phyloP scores from a whole-genome alignment of 768 basidiomycete species.

The Kwoniella pini region DNA sequence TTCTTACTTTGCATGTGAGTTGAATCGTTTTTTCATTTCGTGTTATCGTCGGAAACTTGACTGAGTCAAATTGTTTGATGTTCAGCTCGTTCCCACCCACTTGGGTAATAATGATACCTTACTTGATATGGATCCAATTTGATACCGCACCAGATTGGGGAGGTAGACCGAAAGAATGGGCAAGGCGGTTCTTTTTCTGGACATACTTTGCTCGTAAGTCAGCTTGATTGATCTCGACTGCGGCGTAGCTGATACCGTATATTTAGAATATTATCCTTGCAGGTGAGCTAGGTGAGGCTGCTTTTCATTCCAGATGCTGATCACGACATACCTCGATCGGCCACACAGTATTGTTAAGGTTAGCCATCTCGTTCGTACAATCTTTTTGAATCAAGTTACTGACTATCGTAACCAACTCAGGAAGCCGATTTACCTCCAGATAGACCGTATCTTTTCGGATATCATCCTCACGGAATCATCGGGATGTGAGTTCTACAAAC shows the following conservation, averaged over 20 bases:
- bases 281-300: slow-evolving; percentile 25
- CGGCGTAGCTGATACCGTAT: no score
- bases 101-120: slow-evolving; percentile 80
- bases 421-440: slow-evolving; percentile 88
- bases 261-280: slow-evolving; percentile 51
- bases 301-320: not conserved
- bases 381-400: not conserved
- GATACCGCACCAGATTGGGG: slow-evolving; percentile 76
- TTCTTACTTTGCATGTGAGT: slow-evolving; percentile 84
- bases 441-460: slow-evolving; percentile 93
- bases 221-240: not conserved
- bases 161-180: slow-evolving; percentile 71
- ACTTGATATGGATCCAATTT: slow-evolving; percentile 73
- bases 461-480: slow-evolving; percentile 99
- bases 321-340: no score
- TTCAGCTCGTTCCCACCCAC: slow-evolving; percentile 79
- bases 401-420: no score
- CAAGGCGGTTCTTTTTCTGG: slow-evolving; percentile 72
- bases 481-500: slow-evolving; percentile 81
- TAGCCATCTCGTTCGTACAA: slow-evolving; percentile 14
- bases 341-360: slow-evolving; percentile 58
- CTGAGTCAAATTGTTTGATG: not conserved
- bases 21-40: not conserved
- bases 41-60: not conserved
- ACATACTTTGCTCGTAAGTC: slow-evolving; percentile 81